Base-by-base conservation (phyloP, 129 eudicot genomes). In the Logfia minima region DNA sequence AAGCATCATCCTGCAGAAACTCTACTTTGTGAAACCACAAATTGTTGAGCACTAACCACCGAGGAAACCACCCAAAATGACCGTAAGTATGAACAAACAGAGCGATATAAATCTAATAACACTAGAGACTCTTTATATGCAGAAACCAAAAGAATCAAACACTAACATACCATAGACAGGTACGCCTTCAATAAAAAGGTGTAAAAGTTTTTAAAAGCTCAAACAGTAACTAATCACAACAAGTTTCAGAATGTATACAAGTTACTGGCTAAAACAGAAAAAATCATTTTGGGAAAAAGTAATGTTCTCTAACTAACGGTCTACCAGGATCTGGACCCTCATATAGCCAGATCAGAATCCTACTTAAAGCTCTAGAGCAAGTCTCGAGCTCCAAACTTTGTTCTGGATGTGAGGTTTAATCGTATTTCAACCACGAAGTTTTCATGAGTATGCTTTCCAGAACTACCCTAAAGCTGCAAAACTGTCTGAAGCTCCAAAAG, bases 1-100 rank as follows among this genome's bases (percentile, higher is more conserved):
- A 59, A 31, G 88, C 96, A 88, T 90, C 69, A 31, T 68, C 84
- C 84, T 80, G 76, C 26, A 41, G 22, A 80, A 80, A 74, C 31
- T 41, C 75, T 51, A 65, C 62, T 45, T 80, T 64, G 37, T 68
- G 68, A 34, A 71, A 16, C 55, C 69, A 73, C 72, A 71, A 67
- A 37, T 35, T 68, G 70, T 56, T 26, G 75, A 59, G 63, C 68
- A 62, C 60, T 72, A 55, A 35, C 29, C 53, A 29, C 29, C 56
- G 24, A 22, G 68, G 66, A 48, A 52, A 17, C 74, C 71, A 61
- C 72, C 73, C 66, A 62, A 32, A 2, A 53, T 67, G 66, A 41
- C 41, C 59, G 52, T 17, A 59, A n/a, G 31, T 19, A 43, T 23
- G 65, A 64, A 35, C 60, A 66, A 80, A 53, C 32, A 66, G 11